These are phyloP conservation scores for Irpex sp. DNA, from an alignment of 1,284 basidiomycete species.

Conservation along the genomic window DNA sequence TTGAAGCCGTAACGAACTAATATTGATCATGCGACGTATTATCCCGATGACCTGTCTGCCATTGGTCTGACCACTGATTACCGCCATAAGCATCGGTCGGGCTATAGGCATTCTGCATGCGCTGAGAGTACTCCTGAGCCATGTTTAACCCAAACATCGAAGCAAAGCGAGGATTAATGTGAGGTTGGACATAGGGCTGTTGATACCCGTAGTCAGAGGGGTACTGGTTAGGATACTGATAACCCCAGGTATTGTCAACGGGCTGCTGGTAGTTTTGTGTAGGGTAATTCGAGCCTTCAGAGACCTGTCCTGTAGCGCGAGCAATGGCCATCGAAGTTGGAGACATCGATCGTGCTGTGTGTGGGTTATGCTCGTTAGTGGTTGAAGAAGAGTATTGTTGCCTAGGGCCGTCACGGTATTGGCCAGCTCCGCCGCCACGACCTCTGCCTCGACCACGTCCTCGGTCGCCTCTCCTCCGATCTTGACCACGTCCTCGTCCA, in stretches of 20 bases:
- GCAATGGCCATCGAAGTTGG: conserved; percentile 47
- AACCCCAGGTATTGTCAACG: conserved; percentile 18
- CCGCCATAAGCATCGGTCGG: neutral
- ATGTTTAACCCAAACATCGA: conserved; percentile 48
- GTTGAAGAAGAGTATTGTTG: conserved; percentile 5
- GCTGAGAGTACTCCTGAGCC: conserved; percentile 10
- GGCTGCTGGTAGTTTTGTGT: conserved; percentile 11
- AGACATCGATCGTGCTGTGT: conserved; percentile 32
- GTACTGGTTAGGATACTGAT: conserved; percentile 19
- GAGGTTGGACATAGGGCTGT: conserved; percentile 62
- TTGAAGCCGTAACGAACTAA: neutral
- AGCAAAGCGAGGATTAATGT: conserved; percentile 75
- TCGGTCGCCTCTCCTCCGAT: conserved; percentile 28
- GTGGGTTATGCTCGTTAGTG: conserved; percentile 28
- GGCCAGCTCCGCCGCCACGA: conserved; percentile 22
- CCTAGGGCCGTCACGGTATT: conserved; percentile 3
- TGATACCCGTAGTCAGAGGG: conserved; percentile 26
- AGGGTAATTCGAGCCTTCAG: conserved; percentile 19
- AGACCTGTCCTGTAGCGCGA: conserved; percentile 40
- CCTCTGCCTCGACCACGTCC: conserved; percentile 31
- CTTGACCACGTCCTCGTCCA: conserved; percentile 25
- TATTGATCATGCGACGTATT: neutral
- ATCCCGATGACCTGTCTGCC: neutral
- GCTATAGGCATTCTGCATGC: conserved; percentile 1
- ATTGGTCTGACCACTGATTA: neutral